phyloP scores from a whole-genome alignment of 805 yeast genomes.

The Lipomyces yamadae region DNA sequence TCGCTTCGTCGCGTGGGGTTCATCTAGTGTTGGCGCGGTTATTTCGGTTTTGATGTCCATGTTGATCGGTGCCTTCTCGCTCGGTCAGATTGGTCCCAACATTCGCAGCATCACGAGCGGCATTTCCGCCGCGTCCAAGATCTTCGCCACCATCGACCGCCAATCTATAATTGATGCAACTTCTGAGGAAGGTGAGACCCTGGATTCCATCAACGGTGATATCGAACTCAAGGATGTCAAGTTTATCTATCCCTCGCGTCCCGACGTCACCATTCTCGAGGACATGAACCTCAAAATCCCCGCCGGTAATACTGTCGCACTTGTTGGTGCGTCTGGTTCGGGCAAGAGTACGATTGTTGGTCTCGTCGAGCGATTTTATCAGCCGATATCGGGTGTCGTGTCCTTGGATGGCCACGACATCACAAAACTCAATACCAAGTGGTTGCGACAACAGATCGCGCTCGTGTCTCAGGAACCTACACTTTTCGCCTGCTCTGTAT shows the following conservation, averaged over 20 bases:
- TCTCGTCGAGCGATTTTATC: conserved; percentile 85
- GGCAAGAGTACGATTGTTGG: conserved; percentile 91
- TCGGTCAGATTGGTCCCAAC: conserved; percentile 49
- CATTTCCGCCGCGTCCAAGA: conserved; percentile 47
- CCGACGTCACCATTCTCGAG: conserved; percentile 79
- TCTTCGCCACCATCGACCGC: conserved; percentile 51
- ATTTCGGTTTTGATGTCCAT: conserved; percentile 44
- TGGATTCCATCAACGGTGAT: conserved; percentile 56
- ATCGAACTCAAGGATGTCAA: conserved; percentile 81
- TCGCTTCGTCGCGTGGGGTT: conserved; percentile 46
- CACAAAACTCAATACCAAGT: conserved; percentile 68
- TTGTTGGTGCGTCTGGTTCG: conserved; percentile 94
- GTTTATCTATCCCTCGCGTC: conserved; percentile 79
- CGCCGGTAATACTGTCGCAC: conserved; percentile 88
- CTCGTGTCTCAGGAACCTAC: conserved; percentile 98
- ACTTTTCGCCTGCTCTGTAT: conserved; percentile 81
- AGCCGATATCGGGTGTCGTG: conserved; percentile 73
- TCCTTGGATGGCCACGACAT: conserved; percentile 86
- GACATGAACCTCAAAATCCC: conserved; percentile 79
- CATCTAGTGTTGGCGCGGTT: conserved; percentile 45
- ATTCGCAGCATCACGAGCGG: conserved; percentile 47
- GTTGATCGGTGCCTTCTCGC: conserved; percentile 46
- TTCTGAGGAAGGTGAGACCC: conserved; percentile 37
- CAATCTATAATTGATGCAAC: conserved; percentile 46
- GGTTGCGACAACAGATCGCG: conserved; percentile 76